Conservation (phyloP, 106 monocot species). For the Gastrodia elata region DNA sequence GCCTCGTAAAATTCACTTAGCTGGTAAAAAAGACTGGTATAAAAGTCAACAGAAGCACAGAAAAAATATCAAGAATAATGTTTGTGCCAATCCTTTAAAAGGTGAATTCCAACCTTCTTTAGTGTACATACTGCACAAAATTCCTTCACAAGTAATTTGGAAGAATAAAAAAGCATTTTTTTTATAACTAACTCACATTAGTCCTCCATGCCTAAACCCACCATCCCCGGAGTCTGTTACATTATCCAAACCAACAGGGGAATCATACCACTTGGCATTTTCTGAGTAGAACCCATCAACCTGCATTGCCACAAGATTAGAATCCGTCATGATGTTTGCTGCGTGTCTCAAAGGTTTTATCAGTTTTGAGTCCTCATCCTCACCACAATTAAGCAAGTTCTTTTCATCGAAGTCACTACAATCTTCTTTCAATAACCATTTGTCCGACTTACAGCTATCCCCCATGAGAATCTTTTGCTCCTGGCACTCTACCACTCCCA, state of each 20-base stretch:
- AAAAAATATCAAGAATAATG: slow-evolving; percentile 12
- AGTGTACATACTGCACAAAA: slow-evolving; percentile 50
- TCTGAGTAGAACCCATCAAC: slow-evolving; percentile 72
- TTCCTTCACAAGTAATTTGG: background rate
- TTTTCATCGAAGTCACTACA: slow-evolving; percentile 82
- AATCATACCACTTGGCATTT: slow-evolving; percentile 65
- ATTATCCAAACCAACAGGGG: slow-evolving; percentile 46
- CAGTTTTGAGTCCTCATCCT: slow-evolving; percentile 65
- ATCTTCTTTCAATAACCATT: slow-evolving; percentile 78
- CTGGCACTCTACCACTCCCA: slow-evolving; percentile 44
- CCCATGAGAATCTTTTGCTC: slow-evolving; percentile 53
- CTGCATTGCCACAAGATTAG: slow-evolving; percentile 61
- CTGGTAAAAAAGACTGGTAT: slow-evolving; percentile 13
- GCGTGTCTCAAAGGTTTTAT: slow-evolving; percentile 76
- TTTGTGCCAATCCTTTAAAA: slow-evolving; percentile 12
- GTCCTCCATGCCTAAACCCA: slow-evolving; percentile 33
- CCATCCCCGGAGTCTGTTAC: slow-evolving; percentile 31
- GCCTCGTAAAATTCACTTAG: background rate
- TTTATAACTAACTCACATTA: slow-evolving; percentile 14
- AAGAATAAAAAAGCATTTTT: background rate
- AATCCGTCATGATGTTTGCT: slow-evolving; percentile 37
- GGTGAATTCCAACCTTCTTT: slow-evolving; percentile 17
- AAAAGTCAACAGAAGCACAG: slow-evolving; percentile 15
- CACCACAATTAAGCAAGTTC: slow-evolving; percentile 63
- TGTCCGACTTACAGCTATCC: slow-evolving; percentile 52